Conservation (phyloP, 2,329 filamentous ascomycete genomes). For the Coleophoma eucalyptorum region DNA sequence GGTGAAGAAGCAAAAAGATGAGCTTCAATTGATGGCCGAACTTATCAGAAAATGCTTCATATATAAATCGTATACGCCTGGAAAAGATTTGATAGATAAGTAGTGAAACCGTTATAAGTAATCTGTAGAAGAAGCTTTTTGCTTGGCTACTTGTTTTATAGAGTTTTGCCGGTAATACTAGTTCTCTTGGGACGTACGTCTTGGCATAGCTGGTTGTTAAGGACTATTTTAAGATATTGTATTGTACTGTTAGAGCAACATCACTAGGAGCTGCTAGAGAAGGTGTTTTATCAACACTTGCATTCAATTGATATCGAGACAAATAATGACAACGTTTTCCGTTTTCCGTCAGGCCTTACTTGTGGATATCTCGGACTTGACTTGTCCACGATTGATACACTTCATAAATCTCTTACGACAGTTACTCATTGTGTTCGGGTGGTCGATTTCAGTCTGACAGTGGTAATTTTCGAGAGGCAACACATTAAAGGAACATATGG, state of each 20-base stretch:
- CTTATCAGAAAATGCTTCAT: slow-evolving; percentile 34
- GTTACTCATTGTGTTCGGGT: slow-evolving; percentile 51
- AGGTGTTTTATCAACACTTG: slow-evolving; percentile 30
- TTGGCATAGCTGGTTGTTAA: slow-evolving; percentile 53
- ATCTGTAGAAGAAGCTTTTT: too few relatives aligned
- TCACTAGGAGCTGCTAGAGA: slow-evolving; percentile 25
- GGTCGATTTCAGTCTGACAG: slow-evolving; percentile 52
- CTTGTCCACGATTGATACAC: slow-evolving; percentile 17
- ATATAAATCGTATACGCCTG: slow-evolving; percentile 17
- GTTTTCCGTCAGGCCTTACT: slow-evolving; percentile 35
- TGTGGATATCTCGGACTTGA: slow-evolving; percentile 35
- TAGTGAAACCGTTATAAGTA: slow-evolving; percentile 2
- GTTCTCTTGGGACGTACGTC: slow-evolving; percentile 59
- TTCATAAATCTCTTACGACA: slow-evolving; percentile 30
- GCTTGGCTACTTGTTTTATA: too few relatives aligned
- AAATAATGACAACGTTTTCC: slow-evolving; percentile 28
- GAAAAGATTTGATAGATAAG: not conserved
- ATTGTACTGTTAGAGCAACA: slow-evolving; percentile 46
- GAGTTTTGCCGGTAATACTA: slow-evolving; percentile 40
- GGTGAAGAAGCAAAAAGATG: slow-evolving; percentile 14
- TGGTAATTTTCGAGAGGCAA: slow-evolving; percentile 42
- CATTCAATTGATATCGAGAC: slow-evolving; percentile 27
- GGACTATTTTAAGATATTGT: slow-evolving; percentile 49
- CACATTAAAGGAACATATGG: slow-evolving; percentile 40
- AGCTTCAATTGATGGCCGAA: slow-evolving; percentile 26